Evolutionary conservation across 306 rosid species (phyloP), one percentile per base, ranked within the genome.

Genomic region (Dicorynia guianensis): DNA sequence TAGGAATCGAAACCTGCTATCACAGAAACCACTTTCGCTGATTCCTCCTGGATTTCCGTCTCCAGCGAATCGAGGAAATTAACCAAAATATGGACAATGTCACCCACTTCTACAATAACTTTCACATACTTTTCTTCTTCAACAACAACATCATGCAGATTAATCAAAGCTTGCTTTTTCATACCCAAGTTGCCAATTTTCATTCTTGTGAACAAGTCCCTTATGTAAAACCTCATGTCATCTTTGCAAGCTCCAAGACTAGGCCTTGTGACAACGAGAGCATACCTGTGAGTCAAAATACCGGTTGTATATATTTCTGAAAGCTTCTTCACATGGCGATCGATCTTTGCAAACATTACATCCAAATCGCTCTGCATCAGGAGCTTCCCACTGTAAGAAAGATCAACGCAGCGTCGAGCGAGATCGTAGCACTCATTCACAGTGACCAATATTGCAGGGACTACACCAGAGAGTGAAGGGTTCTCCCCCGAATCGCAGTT

Each of bases 281-380:
- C 96, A 38, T 79, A 82, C 36, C 87, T 79, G 11, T 81, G 90
- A 30, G 81, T 81, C 68, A 88, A 56, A 67, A 83, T 64, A 4
- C 88, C 88, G 8, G 87, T 76, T 43, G 80, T 74, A 72, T 86
- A 86, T 38, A 93, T 67, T 36, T 85, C 93, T 3, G 85, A 76
- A 1, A 93, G 81, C 62, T 70, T 87, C 82, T 63, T 82, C 40
- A 75, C 84, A 69, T 93, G 95, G 64, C 69, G 65, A 40, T 86
- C 86, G 71, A 93, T 56, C 56, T 84, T 89, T 34, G 90, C 81
- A 43, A 80, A 80, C 38, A 85, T 72, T 40, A 85, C 85, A 67
- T 91, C 95, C 85, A 93, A 85, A 71, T 93, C 98, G 79, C 97
- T 91, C 85, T 91, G 98, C 98, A 93, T 93, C 82, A 93, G 79